A percentile compares a stretch with the other conserved stretches of the same genome.
phyloP scores from a whole-genome alignment of 148 eudicot genomes.

The Beta vulgaris region DNA sequence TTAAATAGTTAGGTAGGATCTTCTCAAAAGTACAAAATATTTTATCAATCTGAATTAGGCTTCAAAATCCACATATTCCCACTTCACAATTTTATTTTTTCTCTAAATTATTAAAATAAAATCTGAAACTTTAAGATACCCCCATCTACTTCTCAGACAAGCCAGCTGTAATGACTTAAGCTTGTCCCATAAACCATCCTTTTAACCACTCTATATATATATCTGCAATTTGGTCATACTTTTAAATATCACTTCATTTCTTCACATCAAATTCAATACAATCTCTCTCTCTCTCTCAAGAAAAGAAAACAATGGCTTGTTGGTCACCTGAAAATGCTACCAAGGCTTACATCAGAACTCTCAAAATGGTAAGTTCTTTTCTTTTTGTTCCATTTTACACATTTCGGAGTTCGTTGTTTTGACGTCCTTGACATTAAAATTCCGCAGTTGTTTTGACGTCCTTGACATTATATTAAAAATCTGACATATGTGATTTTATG shows the following conservation, averaged over 20 bases:
- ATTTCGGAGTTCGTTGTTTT: no score
- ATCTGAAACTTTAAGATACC: slow-evolving; percentile 13
- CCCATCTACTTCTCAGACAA: slow-evolving; percentile 22
- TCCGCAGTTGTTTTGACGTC: no score
- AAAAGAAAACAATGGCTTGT: slow-evolving; percentile 23
- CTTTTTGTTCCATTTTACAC: no score
- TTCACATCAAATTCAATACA: background rate
- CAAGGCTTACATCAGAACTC: slow-evolving; percentile 53
- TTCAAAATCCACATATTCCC: slow-evolving; percentile 21
- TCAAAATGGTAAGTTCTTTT: slow-evolving; percentile 50
- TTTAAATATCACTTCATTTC: slow-evolving; percentile 14
- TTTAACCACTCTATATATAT: slow-evolving; percentile 17
- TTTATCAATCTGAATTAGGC: slow-evolving; percentile 9
- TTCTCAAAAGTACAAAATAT: slow-evolving; percentile 26
- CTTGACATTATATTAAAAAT: no score
- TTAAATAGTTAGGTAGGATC: slow-evolving; percentile 31
- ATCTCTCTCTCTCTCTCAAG: background rate
- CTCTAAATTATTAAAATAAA: background rate
- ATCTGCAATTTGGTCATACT: background rate
- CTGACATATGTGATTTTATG: slow-evolving; percentile 7
- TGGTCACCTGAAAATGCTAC: slow-evolving; percentile 87
- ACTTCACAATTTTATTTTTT: background rate
- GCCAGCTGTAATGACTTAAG: slow-evolving; percentile 27
- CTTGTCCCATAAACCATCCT: slow-evolving; percentile 24
- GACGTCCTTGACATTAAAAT: no score